These are phyloP conservation scores for Botrytis pseudocinerea DNA, from an alignment of 2,329 filamentous ascomycete genomes.

Conservation along the genomic window DNA sequence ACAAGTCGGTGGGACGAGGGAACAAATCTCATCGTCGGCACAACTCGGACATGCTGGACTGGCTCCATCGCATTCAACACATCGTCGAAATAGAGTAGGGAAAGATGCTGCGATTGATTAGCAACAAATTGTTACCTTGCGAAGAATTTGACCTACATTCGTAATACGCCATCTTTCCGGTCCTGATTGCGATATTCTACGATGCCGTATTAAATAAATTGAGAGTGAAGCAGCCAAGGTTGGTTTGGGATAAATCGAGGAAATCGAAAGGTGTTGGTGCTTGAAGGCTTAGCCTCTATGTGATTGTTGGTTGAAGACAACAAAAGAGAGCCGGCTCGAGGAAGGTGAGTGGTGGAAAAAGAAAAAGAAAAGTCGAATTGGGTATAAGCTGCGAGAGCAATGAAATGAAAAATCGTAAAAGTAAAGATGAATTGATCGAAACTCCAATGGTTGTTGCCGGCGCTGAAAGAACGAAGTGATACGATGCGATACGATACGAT, in stretches of 20 bases:
- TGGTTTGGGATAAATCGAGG: not conserved
- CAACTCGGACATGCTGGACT: slow-evolving; percentile 63
- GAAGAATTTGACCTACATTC: slow-evolving; percentile 22
- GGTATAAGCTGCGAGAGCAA: not conserved
- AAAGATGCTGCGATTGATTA: slow-evolving; percentile 35
- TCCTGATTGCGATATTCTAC: not conserved
- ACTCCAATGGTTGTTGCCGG: not conserved
- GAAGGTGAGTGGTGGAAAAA: not conserved
- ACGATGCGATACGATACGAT: not conserved
- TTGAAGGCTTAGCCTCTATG: slow-evolving; percentile 7
- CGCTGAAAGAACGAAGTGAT: not conserved
- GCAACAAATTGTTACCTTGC: slow-evolving; percentile 24
- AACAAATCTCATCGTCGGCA: slow-evolving; percentile 55
- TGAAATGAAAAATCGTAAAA: not conserved
- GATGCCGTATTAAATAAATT: slow-evolving; percentile 24
- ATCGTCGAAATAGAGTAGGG: slow-evolving; percentile 54
- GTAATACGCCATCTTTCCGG: slow-evolving; percentile 17
- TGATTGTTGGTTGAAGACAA: not conserved
- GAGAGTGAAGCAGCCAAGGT: not conserved
- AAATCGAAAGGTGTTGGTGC: not conserved
- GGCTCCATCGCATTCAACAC: slow-evolving; percentile 52
- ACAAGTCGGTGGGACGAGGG: slow-evolving; percentile 60
- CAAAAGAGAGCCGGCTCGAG: slow-evolving; percentile 16
- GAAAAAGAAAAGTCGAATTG: not conserved
- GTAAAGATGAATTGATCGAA: slow-evolving; percentile 1